A percentile compares a stretch with the other conserved stretches of the same genome.
Conservation (phyloP, 352 stramenopile genomes). For the Phytophthora fragariaefolia region DNA sequence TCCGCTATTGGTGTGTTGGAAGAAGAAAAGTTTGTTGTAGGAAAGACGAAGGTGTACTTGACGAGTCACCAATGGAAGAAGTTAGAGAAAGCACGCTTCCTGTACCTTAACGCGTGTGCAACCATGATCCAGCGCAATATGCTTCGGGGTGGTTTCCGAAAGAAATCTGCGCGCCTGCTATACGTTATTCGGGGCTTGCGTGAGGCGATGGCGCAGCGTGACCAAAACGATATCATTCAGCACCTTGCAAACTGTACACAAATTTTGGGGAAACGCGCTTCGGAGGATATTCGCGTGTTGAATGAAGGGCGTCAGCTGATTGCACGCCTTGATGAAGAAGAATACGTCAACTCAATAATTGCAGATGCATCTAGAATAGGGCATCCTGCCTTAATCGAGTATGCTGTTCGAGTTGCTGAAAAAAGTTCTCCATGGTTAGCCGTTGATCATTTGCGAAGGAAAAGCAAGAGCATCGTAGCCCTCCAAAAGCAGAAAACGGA, state of each 20-base stretch:
- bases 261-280: slow-evolving; percentile 61
- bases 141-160: slow-evolving; percentile 68
- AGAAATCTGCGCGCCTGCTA: slow-evolving; percentile 66
- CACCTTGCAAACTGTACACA: slow-evolving; percentile 59
- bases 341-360: slow-evolving; percentile 79
- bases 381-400: slow-evolving; percentile 67
- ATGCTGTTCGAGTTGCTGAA: slow-evolving; percentile 63
- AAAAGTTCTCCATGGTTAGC: slow-evolving; percentile 67
- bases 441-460: slow-evolving; percentile 56
- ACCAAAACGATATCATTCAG: slow-evolving; percentile 70
- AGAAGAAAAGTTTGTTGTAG: slow-evolving; percentile 81
- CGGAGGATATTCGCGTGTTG: slow-evolving; percentile 69
- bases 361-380: slow-evolving; percentile 62
- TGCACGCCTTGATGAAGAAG: slow-evolving; percentile 72
- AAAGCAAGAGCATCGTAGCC: slow-evolving; percentile 45
- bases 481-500: slow-evolving; percentile 47
- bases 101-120: slow-evolving; percentile 82
- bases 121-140: slow-evolving; percentile 89
- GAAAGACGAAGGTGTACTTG: slow-evolving; percentile 75
- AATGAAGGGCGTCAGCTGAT: slow-evolving; percentile 59
- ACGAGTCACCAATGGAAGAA: slow-evolving; percentile 86
- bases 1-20: slow-evolving; percentile 84
- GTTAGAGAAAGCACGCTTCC: slow-evolving; percentile 75
- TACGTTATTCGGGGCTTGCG: slow-evolving; percentile 65
- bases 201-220: slow-evolving; percentile 57